These are phyloP conservation scores for Hypoxylon rubiginosum DNA, from an alignment of 2,329 filamentous ascomycete genomes.

Conservation along the genomic window DNA sequence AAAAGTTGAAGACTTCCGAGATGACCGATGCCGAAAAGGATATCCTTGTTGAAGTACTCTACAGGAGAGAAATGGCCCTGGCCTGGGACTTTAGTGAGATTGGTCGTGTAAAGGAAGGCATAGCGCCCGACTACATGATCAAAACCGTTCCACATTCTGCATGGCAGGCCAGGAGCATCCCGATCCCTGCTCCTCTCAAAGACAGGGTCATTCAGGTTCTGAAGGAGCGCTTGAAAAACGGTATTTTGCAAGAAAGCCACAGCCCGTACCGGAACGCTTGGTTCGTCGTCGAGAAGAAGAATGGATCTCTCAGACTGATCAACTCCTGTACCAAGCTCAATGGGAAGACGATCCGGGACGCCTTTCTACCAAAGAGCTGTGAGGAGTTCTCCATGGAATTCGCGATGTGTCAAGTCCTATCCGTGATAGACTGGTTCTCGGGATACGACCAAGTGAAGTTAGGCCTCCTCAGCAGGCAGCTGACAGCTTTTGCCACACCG, in stretches of 20 bases:
- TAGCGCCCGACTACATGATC: not conserved
- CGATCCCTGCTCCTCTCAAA: not conserved
- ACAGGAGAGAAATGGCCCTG: not conserved
- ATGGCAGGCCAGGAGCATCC: not conserved
- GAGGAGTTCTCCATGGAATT: not conserved
- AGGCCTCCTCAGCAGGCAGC: not conserved
- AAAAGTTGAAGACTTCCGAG: no score
- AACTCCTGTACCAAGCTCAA: not conserved
- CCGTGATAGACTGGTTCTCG: not conserved
- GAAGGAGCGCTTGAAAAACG: not conserved
- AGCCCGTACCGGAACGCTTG: not conserved
- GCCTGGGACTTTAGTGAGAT: not conserved
- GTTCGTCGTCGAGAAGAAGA: slow-evolving; percentile 1
- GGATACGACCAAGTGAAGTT: not conserved
- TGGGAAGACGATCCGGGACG: not conserved
- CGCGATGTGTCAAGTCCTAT: not conserved
- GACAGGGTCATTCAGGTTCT: not conserved
- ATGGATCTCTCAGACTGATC: not conserved
- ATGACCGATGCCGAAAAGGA: not conserved
- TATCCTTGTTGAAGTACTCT: not conserved
- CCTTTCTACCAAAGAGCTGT: not conserved
- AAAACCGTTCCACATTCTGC: not conserved
- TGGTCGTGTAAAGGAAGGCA: not conserved
- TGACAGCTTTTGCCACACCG: not conserved
- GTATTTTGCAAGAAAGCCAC: not conserved